Percentiles rank a stretch among this genome's conserved stretches.
These are phyloP conservation scores for bread wheat (Triticum aestivum) DNA, from an alignment of 176 grass and related monocot genomes.

Conservation along the genomic window IWGSC_CS_RefSeq_v2.1 NC_057799.1:435661692-435662191, in stretches of 20 bases:
- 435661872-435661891: constrained; percentile 47
- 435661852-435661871: constrained; percentile 59
- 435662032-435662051: constrained; percentile 70
- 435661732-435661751: constrained; percentile 41
- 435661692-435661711: constrained; percentile 41
- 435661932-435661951: constrained; percentile 49
- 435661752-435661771: constrained; percentile 44
- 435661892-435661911: constrained; percentile 65
- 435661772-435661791: constrained; percentile 16
- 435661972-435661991: constrained; percentile 56
- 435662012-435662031: constrained; percentile 69
- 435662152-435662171: constrained; percentile 66
- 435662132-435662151: constrained; percentile 53
- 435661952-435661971: constrained; percentile 27
- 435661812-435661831: constrained; percentile 47
- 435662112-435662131: constrained; percentile 13
- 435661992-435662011: constrained; percentile 53
- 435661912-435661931: constrained; percentile 73
- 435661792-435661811: constrained; percentile 31
- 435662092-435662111: constrained; percentile 36
- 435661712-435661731: constrained; percentile 68
- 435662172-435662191: constrained; percentile 30
- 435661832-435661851: constrained; percentile 58
- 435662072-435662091: constrained; percentile 73
- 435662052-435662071: constrained; percentile 46